Evolutionary conservation across 2,329 filamentous ascomycete species (phyloP).

Genomic region (Zymoseptoria passerinii): DNA sequence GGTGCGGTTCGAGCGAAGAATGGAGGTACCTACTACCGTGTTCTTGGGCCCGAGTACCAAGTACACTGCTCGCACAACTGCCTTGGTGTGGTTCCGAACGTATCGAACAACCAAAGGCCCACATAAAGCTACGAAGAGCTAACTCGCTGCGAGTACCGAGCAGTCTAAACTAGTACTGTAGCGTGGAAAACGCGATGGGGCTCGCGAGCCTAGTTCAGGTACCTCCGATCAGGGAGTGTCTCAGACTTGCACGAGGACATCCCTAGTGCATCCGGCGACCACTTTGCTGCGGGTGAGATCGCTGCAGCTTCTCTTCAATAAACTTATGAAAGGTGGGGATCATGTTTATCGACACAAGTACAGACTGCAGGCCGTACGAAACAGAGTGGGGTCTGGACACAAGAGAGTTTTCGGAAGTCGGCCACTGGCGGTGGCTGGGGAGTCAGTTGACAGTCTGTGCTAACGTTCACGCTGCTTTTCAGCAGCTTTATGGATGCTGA

Average conservation of each 20-base stretch:
- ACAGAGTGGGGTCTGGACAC: no score
- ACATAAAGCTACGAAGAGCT: neutral
- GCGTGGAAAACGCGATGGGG: neutral
- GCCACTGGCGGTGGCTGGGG: no score
- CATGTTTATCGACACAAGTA: neutral
- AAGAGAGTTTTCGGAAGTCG: no score
- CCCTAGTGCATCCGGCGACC: neutral
- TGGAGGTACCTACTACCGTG: no score
- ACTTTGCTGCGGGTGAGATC: neutral
- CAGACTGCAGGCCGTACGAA: no score
- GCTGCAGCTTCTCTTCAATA: no score
- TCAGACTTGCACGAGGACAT: neutral
- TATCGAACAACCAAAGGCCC: neutral
- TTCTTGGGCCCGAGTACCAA: neutral
- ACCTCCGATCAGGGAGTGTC: neutral
- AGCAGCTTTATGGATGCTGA: no score
- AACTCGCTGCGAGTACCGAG: neutral
- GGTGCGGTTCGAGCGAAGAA: no score
- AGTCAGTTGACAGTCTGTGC: no score
- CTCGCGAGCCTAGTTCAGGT: neutral
- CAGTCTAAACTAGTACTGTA: neutral
- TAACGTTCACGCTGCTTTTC: no score
- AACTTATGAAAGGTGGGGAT: no score
- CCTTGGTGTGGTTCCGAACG: neutral
- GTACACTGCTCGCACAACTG: neutral